These are phyloP conservation scores for Hypoxylon sp. DNA, from an alignment of 2,329 filamentous ascomycete genomes.

Conservation along the genomic window DNA sequence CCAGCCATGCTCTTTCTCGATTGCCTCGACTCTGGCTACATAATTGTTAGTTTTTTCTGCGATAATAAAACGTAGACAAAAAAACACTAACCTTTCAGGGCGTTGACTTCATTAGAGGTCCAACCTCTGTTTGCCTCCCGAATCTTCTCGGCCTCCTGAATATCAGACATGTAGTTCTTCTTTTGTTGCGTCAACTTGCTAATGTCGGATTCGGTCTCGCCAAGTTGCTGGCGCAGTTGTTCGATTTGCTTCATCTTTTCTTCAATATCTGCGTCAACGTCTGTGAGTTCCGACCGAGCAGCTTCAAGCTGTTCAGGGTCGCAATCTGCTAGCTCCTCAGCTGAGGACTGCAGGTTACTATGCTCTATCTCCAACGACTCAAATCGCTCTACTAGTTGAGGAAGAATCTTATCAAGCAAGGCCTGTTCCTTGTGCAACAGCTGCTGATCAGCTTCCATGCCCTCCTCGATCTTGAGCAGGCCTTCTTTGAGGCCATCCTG, in stretches of 20 bases:
- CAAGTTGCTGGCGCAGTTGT: slow-evolving; percentile 75
- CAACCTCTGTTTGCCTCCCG: slow-evolving; percentile 92
- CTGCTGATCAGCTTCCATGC: slow-evolving; percentile 81
- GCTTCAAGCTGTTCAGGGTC: slow-evolving; percentile 83
- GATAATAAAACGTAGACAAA: not conserved
- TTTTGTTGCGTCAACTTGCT: slow-evolving; percentile 76
- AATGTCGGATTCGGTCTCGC: slow-evolving; percentile 76
- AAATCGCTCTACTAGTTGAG: slow-evolving; percentile 72
- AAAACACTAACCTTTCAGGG: slow-evolving; percentile 76
- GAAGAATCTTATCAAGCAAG: slow-evolving; percentile 77
- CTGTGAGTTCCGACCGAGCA: slow-evolving; percentile 77
- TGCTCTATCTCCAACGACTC: slow-evolving; percentile 74
- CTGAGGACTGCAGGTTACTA: slow-evolving; percentile 77
- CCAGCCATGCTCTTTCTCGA: slow-evolving; percentile 80
- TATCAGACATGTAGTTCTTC: slow-evolving; percentile 78
- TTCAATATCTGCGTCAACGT: slow-evolving; percentile 77
- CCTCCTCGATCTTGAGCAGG: slow-evolving; percentile 79
- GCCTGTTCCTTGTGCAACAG: slow-evolving; percentile 77
- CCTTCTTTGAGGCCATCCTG: slow-evolving; percentile 85
- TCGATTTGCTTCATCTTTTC: slow-evolving; percentile 77
- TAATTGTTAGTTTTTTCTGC: slow-evolving; percentile 56
- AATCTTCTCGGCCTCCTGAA: slow-evolving; percentile 84
- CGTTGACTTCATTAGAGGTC: slow-evolving; percentile 84
- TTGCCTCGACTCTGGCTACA: slow-evolving; percentile 72
- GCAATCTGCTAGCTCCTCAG: slow-evolving; percentile 81